A percentile compares a stretch with the other conserved stretches of the same genome.
Evolutionary conservation across 2,329 filamentous ascomycete species (phyloP).

Genomic region (Metarhizium robertsii): DNA sequence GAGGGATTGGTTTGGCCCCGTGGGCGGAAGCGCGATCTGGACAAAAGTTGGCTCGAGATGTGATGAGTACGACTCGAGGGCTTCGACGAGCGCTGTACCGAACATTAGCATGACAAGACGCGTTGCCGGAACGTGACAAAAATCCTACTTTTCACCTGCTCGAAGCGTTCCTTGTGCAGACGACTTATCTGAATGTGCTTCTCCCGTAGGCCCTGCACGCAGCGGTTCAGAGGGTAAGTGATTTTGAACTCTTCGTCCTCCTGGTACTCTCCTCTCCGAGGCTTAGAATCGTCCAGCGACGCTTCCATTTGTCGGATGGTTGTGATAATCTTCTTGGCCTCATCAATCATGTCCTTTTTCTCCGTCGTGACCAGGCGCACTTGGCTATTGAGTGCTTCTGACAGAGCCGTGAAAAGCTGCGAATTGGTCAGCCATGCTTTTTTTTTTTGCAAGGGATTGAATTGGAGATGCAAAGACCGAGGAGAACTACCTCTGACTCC

Average conservation of each 20-base stretch:
- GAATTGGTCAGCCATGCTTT: background rate
- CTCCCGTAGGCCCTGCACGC: slow-evolving; percentile 72
- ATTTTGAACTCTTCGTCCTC: slow-evolving; percentile 63
- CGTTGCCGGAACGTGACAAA: background rate
- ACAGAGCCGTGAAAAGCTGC: slow-evolving; percentile 84
- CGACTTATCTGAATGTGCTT: slow-evolving; percentile 74
- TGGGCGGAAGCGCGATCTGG: slow-evolving; percentile 75
- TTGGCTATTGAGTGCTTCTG: slow-evolving; percentile 85
- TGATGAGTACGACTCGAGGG: slow-evolving; percentile 90
- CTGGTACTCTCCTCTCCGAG: slow-evolving; percentile 49
- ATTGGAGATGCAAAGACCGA: background rate
- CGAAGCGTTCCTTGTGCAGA: slow-evolving; percentile 82
- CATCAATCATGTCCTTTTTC: slow-evolving; percentile 84
- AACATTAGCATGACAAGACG: background rate
- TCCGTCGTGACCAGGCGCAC: slow-evolving; percentile 76
- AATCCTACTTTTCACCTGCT: slow-evolving; percentile 82
- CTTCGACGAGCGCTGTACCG: slow-evolving; percentile 71
- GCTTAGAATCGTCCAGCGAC: slow-evolving; percentile 69
- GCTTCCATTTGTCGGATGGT: slow-evolving; percentile 89
- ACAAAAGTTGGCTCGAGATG: slow-evolving; percentile 89
- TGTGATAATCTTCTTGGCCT: slow-evolving; percentile 76
- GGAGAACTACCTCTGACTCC: slow-evolving; percentile 64
- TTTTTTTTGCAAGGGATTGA: background rate
- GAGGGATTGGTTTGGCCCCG: slow-evolving; percentile 63
- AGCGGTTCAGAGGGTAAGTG: slow-evolving; percentile 74